These are phyloP conservation scores for Rhizopus stolonifer DNA, from an alignment of 371 early-diverging fungal species.

Conservation along the genomic window DNA sequence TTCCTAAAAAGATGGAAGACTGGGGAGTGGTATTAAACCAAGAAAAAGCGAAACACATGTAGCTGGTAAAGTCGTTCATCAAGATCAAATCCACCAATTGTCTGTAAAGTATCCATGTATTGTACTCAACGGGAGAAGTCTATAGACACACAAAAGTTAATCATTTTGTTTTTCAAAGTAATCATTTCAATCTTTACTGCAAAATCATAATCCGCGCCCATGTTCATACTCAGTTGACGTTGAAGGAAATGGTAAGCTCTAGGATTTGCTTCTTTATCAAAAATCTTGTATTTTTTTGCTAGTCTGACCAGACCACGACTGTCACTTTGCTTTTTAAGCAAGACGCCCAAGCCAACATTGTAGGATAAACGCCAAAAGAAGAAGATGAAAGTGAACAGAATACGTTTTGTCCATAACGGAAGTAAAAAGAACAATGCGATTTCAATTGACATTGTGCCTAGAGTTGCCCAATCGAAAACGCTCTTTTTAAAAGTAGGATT, in stretches of 20 bases:
- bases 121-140: slow-evolving; percentile 89
- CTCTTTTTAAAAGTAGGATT: slow-evolving; percentile 66
- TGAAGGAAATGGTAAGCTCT: slow-evolving; percentile 66
- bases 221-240: slow-evolving; percentile 74
- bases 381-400: slow-evolving; percentile 70
- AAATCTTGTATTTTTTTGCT: slow-evolving; percentile 61
- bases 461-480: slow-evolving; percentile 72
- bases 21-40: slow-evolving; percentile 61
- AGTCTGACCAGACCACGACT: slow-evolving; percentile 68
- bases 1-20: slow-evolving; percentile 51
- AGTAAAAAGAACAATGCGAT: slow-evolving; percentile 64
- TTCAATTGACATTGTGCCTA: slow-evolving; percentile 67
- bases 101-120: slow-evolving; percentile 93
- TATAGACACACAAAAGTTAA: slow-evolving; percentile 20
- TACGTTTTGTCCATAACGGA: slow-evolving; percentile 47
- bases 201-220: slow-evolving; percentile 85
- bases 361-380: slow-evolving; percentile 86
- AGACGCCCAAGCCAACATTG: slow-evolving; percentile 82
- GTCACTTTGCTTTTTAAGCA: slow-evolving; percentile 82
- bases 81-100: slow-evolving; percentile 91
- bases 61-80: slow-evolving; percentile 88
- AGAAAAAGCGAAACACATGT: slow-evolving; percentile 81
- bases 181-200: slow-evolving; percentile 40
- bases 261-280: slow-evolving; percentile 53
- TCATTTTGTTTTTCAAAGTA: neutral